These are phyloP conservation scores for Hypoxylon sp. DNA, from an alignment of 2,329 filamentous ascomycete genomes.

Conservation along the genomic window DNA sequence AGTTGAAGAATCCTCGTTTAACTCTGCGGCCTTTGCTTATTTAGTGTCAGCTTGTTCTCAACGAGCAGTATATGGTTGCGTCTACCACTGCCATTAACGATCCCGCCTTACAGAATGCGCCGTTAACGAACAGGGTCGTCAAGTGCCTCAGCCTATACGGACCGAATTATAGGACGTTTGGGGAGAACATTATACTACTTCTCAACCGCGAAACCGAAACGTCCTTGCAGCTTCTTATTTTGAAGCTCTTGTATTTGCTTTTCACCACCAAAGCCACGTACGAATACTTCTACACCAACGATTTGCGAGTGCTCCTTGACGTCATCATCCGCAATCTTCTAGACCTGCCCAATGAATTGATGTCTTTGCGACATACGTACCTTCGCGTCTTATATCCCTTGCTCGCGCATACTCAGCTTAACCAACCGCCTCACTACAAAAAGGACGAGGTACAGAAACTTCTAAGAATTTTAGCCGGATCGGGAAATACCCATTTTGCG, in stretches of 20 bases:
- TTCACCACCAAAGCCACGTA: slow-evolving; percentile 93
- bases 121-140: slow-evolving; percentile 91
- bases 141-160: slow-evolving; percentile 89
- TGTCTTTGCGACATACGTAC: slow-evolving; percentile 89
- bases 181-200: slow-evolving; percentile 95
- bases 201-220: slow-evolving; percentile 96
- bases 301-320: slow-evolving; percentile 92
- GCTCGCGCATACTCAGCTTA: slow-evolving; percentile 91
- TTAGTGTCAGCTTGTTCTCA: slow-evolving; percentile 82
- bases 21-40: slow-evolving; percentile 8
- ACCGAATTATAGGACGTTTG: slow-evolving; percentile 89
- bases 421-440: slow-evolving; percentile 91
- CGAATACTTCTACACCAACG: slow-evolving; percentile 99
- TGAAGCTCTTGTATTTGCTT: slow-evolving; percentile 94
- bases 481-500: slow-evolving; percentile 80
- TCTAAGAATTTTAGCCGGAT: slow-evolving; percentile 78
- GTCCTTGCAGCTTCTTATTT: slow-evolving; percentile 92
- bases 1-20: slow-evolving; percentile 54
- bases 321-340: slow-evolving; percentile 98
- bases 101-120: slow-evolving; percentile 60
- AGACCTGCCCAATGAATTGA: slow-evolving; percentile 88
- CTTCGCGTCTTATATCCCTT: slow-evolving; percentile 92
- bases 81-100: slow-evolving; percentile 68
- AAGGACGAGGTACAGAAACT: slow-evolving; percentile 85
- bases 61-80: slow-evolving; percentile 97